Percentiles rank a stretch among this genome's conserved stretches.
phyloP scores from a whole-genome alignment of 2,329 filamentous ascomycete genomes.

The Beauveria sp. region DNA sequence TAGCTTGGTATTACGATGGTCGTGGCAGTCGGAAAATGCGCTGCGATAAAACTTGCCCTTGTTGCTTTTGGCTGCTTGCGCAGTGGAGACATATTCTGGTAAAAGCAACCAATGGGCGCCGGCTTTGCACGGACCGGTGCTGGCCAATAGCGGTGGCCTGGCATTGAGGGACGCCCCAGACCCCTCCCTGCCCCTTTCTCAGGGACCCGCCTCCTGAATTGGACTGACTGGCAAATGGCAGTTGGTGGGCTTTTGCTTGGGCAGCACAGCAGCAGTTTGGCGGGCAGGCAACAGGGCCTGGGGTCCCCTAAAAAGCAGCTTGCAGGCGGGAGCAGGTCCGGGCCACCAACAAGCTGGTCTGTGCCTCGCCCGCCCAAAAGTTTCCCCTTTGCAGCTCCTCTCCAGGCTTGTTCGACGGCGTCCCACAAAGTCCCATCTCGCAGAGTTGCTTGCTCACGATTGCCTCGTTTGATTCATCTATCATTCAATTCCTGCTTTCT shows the following conservation, averaged over 20 bases:
- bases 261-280: not conserved
- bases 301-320: not conserved
- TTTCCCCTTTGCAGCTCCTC: conserved; percentile 12
- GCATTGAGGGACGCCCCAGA: not conserved
- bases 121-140: conserved; percentile 4
- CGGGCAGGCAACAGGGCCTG: not conserved
- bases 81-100: not conserved
- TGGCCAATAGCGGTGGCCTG: conserved; percentile 8
- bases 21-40: not conserved
- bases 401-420: conserved; percentile 10
- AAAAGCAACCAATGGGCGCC: conserved; percentile 8
- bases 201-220: conserved; percentile 10
- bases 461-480: conserved; percentile 6
- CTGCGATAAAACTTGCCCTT: conserved; percentile 7
- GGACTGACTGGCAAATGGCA: not conserved
- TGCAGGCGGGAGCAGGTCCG: not conserved
- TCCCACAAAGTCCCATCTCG: conserved; percentile 12
- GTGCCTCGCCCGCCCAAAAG: conserved; percentile 10
- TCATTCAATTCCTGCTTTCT: not conserved
- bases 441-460: conserved; percentile 10
- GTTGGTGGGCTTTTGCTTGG: not conserved
- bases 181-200: conserved; percentile 8
- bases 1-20: not conserved
- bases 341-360: conserved; percentile 6
- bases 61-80: conserved; percentile 6